Base-by-base conservation (phyloP, 768 basidiomycete genomes). In the Suillus alpinus region DNA sequence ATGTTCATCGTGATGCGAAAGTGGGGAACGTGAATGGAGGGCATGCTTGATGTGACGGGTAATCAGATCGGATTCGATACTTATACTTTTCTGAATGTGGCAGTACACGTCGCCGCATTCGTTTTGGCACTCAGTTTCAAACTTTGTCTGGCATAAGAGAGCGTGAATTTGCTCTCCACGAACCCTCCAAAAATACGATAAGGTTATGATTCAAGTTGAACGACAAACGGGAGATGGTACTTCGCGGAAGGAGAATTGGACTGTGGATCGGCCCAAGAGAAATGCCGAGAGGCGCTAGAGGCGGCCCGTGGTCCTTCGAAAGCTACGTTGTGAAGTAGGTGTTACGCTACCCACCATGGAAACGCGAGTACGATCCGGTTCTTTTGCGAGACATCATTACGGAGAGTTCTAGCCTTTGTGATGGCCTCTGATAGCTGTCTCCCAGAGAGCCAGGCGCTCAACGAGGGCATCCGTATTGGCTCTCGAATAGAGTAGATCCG, bases 391-490 rank as follows among this genome's bases (percentile, higher is more conserved):
- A 4, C 14, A 34, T 34, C 34, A 36, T 52, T 31, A 13, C 3
- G 12, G 6, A 10, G 3, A 8, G 32, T 12, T 7, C 51, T 53
- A 53, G n/a, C 51, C 8, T 3, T 60, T 57, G 31, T 56, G 29
- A n/a, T 32, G 23, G 13, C 68, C 58, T n/a, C 72, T 63, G 14
- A 75, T 62, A 14, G 61, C 57, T 16, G 62, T 65, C 43, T 73
- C 73, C 72, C 72, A 75, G 13, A 75, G 57, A 26, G 62, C 63
- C 39, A 73, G 66, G 20, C 73, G 70, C 23, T 68, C 49, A 14
- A 61, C 14, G n/a, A 75, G 63, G 2, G 70, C 60, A 32, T 61
- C 52, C 2, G 40, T 29, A 16, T 75, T 75, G 16, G 66, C 73
- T 44, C 64, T 70, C 1, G 71, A 73, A 58, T 60, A 73, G 1